Conservation (phyloP, 2,329 filamentous ascomycete genomes). For the Aspergillus hiratsukae region DNA sequence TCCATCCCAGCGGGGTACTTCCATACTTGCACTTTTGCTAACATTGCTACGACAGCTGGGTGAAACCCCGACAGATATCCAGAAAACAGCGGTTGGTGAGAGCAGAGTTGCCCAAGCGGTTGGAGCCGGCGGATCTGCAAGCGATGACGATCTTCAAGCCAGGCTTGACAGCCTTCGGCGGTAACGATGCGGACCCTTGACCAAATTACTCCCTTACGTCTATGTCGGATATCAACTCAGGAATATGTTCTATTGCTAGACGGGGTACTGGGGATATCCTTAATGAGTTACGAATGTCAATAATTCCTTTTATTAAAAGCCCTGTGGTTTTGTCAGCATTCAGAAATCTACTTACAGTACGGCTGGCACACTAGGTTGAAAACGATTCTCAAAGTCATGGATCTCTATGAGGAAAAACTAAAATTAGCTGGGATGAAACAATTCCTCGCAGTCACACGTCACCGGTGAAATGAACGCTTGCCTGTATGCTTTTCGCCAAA, state of each 20-base stretch:
- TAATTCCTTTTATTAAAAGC: not conserved
- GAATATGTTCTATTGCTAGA: not conserved
- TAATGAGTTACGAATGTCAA: not conserved
- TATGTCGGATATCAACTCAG: not conserved
- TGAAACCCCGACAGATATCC: constrained; percentile 81
- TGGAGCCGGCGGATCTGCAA: constrained; percentile 51
- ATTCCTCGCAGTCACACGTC: not conserved
- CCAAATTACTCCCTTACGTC: not conserved
- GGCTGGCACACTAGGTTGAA: not conserved
- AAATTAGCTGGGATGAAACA: not conserved
- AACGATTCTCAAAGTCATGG: not conserved
- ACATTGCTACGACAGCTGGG: constrained; percentile 61
- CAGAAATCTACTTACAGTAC: not conserved
- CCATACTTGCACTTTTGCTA: constrained; percentile 9
- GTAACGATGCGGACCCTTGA: constrained; percentile 26
- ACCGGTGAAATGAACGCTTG: not conserved
- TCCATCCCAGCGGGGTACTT: constrained; percentile 17
- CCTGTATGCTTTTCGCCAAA: not conserved
- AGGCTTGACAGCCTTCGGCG: constrained; percentile 78
- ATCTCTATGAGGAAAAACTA: not conserved
- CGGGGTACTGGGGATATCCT: not conserved
- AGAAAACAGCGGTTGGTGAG: constrained; percentile 68
- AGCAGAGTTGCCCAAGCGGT: constrained; percentile 81
- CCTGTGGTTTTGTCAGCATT: not conserved
- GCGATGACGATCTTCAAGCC: constrained; percentile 88